Percentiles rank a stretch among this genome's conserved stretches.
Conservation (phyloP, 108 stramenopile genomes). For the Bacterosira constricta region DNA sequence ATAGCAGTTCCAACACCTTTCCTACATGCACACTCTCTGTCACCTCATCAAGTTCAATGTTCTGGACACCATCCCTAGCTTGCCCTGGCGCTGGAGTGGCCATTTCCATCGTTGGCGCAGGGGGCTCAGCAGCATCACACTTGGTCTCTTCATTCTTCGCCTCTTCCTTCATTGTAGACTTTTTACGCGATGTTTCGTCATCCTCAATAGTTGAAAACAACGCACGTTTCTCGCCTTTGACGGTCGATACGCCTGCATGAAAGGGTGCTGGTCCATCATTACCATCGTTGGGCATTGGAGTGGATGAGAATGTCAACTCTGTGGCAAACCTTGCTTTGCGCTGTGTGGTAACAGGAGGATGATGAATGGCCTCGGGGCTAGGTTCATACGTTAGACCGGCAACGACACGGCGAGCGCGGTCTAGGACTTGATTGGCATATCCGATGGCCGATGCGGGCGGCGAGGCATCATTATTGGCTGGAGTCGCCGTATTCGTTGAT, state of each 20-base stretch:
- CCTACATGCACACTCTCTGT: conserved; percentile 25
- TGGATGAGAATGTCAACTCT: conserved; percentile 3
- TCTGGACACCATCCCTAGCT: not conserved
- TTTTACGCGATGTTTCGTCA: conserved; percentile 9
- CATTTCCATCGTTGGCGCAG: not conserved
- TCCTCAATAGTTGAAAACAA: conserved; percentile 14
- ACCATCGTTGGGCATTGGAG: not conserved
- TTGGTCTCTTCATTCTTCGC: not conserved
- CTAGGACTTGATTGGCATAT: conserved; percentile 36
- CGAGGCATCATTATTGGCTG: not conserved
- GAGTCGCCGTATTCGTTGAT: not conserved
- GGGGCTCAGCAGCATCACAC: conserved; percentile 27
- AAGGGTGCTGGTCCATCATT: conserved; percentile 13
- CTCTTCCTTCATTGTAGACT: conserved; percentile 17
- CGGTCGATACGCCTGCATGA: conserved; percentile 35
- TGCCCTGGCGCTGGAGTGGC: not conserved
- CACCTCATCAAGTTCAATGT: conserved; percentile 15
- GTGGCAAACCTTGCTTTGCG: not conserved
- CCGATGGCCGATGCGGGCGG: conserved; percentile 25
- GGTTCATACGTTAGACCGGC: conserved; percentile 43
- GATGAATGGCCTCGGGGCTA: conserved; percentile 28
- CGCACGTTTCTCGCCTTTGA: conserved; percentile 41
- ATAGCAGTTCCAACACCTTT: conserved; percentile 59
- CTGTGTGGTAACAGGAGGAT: conserved; percentile 1
- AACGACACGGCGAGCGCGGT: conserved; percentile 37